A percentile compares a stretch with the other conserved stretches of the same genome.
Evolutionary conservation across 2,329 filamentous ascomycete genomes (phyloP).

Genomic region (Arthrobotrys sphaeroides): DNA sequence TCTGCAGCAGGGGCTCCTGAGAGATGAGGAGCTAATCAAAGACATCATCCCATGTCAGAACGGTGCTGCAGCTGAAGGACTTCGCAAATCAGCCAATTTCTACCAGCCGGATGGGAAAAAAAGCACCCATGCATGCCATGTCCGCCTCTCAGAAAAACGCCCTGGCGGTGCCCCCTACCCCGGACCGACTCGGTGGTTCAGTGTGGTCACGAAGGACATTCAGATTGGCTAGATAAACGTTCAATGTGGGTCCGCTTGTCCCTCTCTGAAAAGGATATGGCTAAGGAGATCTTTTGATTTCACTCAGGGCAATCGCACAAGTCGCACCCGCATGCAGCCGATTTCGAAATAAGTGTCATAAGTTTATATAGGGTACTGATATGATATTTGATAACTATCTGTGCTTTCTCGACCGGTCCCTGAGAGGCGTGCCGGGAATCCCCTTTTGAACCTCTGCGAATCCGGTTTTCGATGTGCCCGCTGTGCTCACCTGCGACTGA

Average conservation of each 20-base stretch:
- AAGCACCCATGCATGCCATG: constrained; percentile 38
- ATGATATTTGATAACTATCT: constrained; percentile 13
- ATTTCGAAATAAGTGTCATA: not conserved
- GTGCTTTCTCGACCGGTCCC: constrained; percentile 11
- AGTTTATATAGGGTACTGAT: not conserved
- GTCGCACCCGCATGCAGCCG: constrained; percentile 29
- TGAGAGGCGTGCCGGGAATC: constrained; percentile 6
- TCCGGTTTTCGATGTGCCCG: constrained; percentile 22
- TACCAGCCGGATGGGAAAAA: constrained; percentile 38
- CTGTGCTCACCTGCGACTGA: constrained; percentile 17
- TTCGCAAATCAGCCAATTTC: constrained; percentile 41
- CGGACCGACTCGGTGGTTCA: constrained; percentile 32
- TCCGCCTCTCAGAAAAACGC: constrained; percentile 15
- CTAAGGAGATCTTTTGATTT: constrained; percentile 26
- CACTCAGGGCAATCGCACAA: constrained; percentile 34
- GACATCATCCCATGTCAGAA: constrained; percentile 32
- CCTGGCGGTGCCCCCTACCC: constrained; percentile 31
- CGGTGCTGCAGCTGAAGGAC: constrained; percentile 29
- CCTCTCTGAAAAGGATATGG: constrained; percentile 1
- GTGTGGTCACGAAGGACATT: constrained; percentile 22
- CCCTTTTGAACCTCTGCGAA: constrained; percentile 13
- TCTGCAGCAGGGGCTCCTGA: constrained; percentile 25
- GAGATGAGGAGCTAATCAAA: constrained; percentile 48
- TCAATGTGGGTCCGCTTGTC: not conserved
- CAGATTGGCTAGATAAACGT: constrained; percentile 25